Evolutionary conservation across 306 rosid species (phyloP).

Genomic region (Pueraria montana): DNA sequence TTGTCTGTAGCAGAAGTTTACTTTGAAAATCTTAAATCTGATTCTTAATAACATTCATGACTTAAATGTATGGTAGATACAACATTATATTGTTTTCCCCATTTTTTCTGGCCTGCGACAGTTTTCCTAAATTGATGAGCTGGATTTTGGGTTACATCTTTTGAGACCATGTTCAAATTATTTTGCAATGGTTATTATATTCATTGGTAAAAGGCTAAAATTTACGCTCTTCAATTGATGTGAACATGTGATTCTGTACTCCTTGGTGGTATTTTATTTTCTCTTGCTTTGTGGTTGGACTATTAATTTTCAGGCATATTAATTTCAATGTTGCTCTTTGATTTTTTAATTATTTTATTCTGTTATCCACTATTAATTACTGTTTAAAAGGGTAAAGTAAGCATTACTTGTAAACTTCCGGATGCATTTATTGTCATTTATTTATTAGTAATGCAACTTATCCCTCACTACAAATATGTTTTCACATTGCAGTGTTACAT

Average conservation of each 20-base stretch:
- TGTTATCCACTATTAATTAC: conserved; percentile 7
- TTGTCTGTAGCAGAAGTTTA: conserved; percentile 25
- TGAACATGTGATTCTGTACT: conserved; percentile 26
- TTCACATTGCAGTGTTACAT: conserved; percentile 72
- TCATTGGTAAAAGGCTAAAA: conserved; percentile 9
- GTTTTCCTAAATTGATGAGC: conserved; percentile 32
- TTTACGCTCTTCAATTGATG: conserved; percentile 24
- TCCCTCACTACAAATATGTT: conserved; percentile 33
- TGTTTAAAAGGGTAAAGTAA: conserved; percentile 20
- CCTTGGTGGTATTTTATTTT: conserved; percentile 17
- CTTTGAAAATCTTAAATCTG: conserved; percentile 9
- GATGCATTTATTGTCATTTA: conserved; percentile 17
- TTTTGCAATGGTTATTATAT: conserved; percentile 17
- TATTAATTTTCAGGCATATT: conserved; percentile 19
- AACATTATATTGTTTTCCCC: conserved; percentile 25
- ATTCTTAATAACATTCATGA: conserved; percentile 22
- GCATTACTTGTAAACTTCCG: conserved; percentile 31
- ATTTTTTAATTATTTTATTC: conserved; percentile 28
- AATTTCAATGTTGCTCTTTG: conserved; percentile 9
- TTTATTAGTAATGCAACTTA: conserved; percentile 31
- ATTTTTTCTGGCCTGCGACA: conserved; percentile 35
- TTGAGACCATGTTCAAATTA: conserved; percentile 16
- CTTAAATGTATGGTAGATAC: conserved; percentile 1
- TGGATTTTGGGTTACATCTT: conserved; percentile 35
- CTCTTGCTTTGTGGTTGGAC: conserved; percentile 34